Percentiles rank a stretch among this genome's conserved stretches.
Evolutionary conservation across 2,329 filamentous ascomycete genomes (phyloP).

Genomic region (Huntiella bhutanensis): DNA sequence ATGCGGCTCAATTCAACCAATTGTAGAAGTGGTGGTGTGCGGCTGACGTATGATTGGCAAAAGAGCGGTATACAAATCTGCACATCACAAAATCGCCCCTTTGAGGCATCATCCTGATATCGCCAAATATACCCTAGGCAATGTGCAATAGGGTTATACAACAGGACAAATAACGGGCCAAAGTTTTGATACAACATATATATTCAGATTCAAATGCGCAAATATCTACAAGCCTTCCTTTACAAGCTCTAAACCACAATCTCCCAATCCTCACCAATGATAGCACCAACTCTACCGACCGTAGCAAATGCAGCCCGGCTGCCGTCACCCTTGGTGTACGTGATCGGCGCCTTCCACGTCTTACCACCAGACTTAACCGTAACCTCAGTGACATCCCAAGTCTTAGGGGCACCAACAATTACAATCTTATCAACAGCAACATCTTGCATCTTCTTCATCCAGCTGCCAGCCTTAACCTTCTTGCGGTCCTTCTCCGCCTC

Average conservation of each 20-base stretch:
- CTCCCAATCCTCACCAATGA: conserved; percentile 35
- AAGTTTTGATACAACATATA: background rate
- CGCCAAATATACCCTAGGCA: background rate
- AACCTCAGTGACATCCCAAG: conserved; percentile 48
- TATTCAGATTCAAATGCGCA: background rate
- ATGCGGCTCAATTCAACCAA: too few relatives aligned
- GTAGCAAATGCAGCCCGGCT: conserved; percentile 32
- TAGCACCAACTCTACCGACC: conserved; percentile 30
- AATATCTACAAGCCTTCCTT: background rate
- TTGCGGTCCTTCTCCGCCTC: conserved; percentile 42
- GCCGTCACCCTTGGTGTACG: conserved; percentile 33
- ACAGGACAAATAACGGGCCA: background rate
- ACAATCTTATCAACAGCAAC: conserved; percentile 73
- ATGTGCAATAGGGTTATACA: background rate
- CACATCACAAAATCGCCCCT: background rate
- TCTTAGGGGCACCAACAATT: conserved; percentile 56
- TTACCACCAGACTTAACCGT: conserved; percentile 34
- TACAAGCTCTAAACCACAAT: conserved; percentile 18
- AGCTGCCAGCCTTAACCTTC: conserved; percentile 42
- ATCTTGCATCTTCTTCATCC: conserved; percentile 58
- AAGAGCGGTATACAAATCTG: too few relatives aligned
- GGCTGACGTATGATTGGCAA: too few relatives aligned
- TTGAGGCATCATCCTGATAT: background rate
- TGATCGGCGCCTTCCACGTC: conserved; percentile 37
- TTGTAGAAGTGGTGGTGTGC: too few relatives aligned